Percentiles rank a stretch among this genome's conserved stretches.
Conservation (phyloP, 768 basidiomycete species). For the Tulasnella sp. region DNA sequence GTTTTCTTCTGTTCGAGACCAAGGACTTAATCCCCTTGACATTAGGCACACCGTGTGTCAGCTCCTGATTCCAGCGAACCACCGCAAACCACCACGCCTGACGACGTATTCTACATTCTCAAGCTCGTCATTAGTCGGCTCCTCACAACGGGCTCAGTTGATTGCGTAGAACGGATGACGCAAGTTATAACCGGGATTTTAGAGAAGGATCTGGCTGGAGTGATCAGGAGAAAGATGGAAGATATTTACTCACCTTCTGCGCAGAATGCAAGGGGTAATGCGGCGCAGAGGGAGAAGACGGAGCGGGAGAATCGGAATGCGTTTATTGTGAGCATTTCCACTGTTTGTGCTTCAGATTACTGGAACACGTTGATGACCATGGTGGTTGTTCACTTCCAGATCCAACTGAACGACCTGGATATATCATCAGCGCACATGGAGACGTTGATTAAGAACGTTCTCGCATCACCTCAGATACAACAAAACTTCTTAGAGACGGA, state of each 20-base stretch:
- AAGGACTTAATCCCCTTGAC: not conserved
- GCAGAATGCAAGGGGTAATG: conserved; percentile 40
- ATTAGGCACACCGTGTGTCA: conserved; percentile 83
- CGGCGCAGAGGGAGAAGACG: conserved; percentile 57
- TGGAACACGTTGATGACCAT: too few species aligned
- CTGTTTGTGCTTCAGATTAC: not conserved
- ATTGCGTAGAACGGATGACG: conserved; percentile 54
- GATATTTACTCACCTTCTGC: conserved; percentile 56
- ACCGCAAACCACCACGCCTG: conserved; percentile 63
- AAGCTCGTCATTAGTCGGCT: conserved; percentile 77
- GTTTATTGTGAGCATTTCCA: conserved; percentile 66
- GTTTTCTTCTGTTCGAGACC: not conserved
- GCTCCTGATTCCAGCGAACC: conserved; percentile 63
- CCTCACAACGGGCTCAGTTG: conserved; percentile 67
- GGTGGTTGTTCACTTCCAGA: conserved; percentile 45
- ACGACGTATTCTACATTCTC: conserved; percentile 94
- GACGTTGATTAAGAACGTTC: conserved; percentile 65
- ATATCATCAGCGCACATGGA: conserved; percentile 86
- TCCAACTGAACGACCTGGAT: conserved; percentile 90
- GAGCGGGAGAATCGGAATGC: conserved; percentile 74
- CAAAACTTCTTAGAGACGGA: conserved; percentile 68
- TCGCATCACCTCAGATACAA: conserved; percentile 48
- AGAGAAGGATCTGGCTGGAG: conserved; percentile 75
- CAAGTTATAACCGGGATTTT: conserved; percentile 62
- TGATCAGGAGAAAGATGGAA: conserved; percentile 82